phyloP scores from a whole-genome alignment of 805 yeast genomes.

The Teunomyces pallodes region DNA sequence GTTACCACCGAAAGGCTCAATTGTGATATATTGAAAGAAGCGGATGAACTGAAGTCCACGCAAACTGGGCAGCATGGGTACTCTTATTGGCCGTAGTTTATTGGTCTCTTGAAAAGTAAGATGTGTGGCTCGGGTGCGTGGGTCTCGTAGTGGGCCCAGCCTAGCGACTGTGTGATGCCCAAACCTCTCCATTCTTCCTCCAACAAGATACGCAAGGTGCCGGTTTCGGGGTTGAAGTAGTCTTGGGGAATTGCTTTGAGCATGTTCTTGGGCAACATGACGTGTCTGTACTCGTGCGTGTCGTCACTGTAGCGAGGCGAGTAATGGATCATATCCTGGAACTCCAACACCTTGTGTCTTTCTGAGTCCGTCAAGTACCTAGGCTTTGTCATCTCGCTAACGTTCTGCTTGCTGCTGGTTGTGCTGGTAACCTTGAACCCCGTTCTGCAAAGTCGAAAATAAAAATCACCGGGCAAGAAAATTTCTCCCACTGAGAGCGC shows the following conservation, averaged over 20 bases:
- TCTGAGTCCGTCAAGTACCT: slow-evolving; percentile 82
- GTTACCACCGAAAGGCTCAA: too few relatives aligned
- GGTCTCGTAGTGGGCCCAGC: slow-evolving; percentile 97
- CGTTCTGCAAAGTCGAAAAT: not conserved
- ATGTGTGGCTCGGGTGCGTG: slow-evolving; percentile 99
- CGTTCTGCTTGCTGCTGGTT: not conserved
- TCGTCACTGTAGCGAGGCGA: slow-evolving; percentile 93
- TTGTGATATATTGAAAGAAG: not conserved
- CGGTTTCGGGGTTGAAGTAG: slow-evolving; percentile 89
- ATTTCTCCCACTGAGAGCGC: not conserved
- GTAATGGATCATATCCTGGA: slow-evolving; percentile 91
- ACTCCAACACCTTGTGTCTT: slow-evolving; percentile 81
- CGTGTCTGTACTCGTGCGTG: slow-evolving; percentile 90
- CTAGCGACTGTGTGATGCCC: slow-evolving; percentile 95
- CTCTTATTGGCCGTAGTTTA: slow-evolving; percentile 46
- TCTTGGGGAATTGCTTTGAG: slow-evolving; percentile 90
- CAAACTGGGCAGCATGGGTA: not conserved
- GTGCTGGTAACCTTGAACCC: not conserved
- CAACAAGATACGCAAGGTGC: slow-evolving; percentile 81
- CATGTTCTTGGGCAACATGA: slow-evolving; percentile 95
- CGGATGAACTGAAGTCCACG: not conserved
- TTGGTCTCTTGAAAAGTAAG: slow-evolving; percentile 70
- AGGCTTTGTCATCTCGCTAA: slow-evolving; percentile 40
- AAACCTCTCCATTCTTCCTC: slow-evolving; percentile 99
- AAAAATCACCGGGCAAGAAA: not conserved